phyloP scores from a whole-genome alignment of 2,329 filamentous ascomycete genomes.

The Fusarium sp. region DNA sequence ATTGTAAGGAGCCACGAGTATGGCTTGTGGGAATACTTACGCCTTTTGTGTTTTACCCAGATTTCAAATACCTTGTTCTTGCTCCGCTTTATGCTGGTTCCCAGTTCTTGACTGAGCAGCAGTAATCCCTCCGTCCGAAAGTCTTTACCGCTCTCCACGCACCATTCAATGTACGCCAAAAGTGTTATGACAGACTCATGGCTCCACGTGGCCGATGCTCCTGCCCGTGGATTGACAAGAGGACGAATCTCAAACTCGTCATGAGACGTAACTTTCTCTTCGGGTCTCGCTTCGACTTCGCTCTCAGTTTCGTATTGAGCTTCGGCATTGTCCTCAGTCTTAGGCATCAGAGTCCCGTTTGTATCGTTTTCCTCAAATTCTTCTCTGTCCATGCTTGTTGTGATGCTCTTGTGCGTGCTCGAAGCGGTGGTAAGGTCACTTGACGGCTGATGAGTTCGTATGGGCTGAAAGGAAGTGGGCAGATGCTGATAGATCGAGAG shows the following conservation, averaged over 20 bases:
- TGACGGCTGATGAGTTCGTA: background rate
- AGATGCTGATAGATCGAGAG: background rate
- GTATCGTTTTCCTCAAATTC: background rate
- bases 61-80: background rate
- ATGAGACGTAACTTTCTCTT: background rate
- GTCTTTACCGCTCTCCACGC: background rate
- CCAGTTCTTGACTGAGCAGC: background rate
- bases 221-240: background rate
- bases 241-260: background rate
- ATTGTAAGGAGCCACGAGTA: background rate
- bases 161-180: background rate
- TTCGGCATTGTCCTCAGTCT: background rate
- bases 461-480: background rate
- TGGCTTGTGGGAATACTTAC: too few relatives aligned
- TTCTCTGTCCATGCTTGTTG: background rate
- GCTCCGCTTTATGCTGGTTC: background rate
- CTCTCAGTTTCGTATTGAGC: background rate
- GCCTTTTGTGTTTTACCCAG: background rate
- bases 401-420: background rate
- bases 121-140: background rate
- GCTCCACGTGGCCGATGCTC: background rate
- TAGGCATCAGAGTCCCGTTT: background rate
- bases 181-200: background rate
- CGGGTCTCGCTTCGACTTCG: background rate
- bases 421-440: too few relatives aligned